Evolutionary conservation across 129 eudicot species (phyloP), one percentile per base, ranked within the genome.

Genomic region (Pulicaria dysenterica): DNA sequence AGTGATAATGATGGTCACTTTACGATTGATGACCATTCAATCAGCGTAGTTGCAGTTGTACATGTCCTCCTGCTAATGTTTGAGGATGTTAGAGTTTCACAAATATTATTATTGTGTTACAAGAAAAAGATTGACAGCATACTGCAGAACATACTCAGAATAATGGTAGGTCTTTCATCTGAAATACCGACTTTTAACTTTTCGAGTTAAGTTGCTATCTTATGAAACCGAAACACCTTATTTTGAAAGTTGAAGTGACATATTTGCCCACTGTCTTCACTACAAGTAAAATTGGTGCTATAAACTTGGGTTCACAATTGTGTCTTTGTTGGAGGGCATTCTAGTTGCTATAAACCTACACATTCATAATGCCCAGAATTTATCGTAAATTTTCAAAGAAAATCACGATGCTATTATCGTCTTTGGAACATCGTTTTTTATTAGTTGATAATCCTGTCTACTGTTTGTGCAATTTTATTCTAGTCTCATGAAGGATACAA

Each of bases 61-160:
- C 67, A 77, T 40, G 57, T 87, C 60, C 69, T 89, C 44, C 43
- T 66, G 58, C 75, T 80, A 67, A 76, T 87, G 69, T 74, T 55
- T 44, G 78, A 80, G 67, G 98, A 93, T 67, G 69, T 14, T 48
- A 83, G 81, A 79, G 72, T 87, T 14, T 71, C 53, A 43, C 56
- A 42, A 61, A 64, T 78, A 73, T 85, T 89, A 73, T 85, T 89
- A 40, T 10, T 63, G 68, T 47, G 79, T 45, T 82, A 81, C 81
- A 73, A 85, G 80, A 39, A 76, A 58, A 87, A 87, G 80, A 77
- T 87, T 7, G 76, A 82, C 68, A 44, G 34, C 51, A 63, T 90
- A 43, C 43, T 82, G 47, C 85, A 87, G 45, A 83, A 80, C 13
- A 51, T 88, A 64, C 80, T 58, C 45, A 59, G 13, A 40, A 9